A percentile compares a stretch with the other conserved stretches of the same genome.
Conservation (phyloP, 2,329 filamentous ascomycete species). For the Aureobasidium zeae region DNA sequence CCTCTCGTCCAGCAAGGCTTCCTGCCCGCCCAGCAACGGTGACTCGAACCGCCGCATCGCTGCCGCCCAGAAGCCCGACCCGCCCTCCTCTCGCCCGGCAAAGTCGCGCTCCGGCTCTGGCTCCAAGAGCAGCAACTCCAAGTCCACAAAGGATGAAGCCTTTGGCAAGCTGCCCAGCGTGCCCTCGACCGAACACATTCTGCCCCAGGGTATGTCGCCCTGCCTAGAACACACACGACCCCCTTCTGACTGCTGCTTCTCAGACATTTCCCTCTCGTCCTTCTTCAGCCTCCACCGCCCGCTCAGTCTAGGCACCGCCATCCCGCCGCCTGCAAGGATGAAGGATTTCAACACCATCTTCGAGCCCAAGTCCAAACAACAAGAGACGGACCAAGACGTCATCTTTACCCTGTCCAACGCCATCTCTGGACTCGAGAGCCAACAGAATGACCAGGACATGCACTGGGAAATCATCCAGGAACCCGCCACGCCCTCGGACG, state of each 20-base stretch:
- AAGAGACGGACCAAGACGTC: conserved; percentile 35
- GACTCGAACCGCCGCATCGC: conserved; percentile 17
- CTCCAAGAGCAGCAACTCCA: conserved; percentile 11
- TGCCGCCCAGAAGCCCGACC: conserved; percentile 21
- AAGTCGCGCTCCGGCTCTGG: conserved; percentile 5
- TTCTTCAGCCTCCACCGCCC: conserved; percentile 96
- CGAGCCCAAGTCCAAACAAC: conserved; percentile 35
- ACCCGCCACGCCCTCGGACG: conserved; percentile 23
- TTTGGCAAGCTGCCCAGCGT: conserved; percentile 60
- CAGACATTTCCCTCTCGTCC: conserved; percentile 77
- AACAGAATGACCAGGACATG: conserved; percentile 29
- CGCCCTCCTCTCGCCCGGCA: neutral
- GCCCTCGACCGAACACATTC: conserved; percentile 64
- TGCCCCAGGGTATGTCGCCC: conserved; percentile 28
- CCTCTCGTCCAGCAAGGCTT: conserved; percentile 42
- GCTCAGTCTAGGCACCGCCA: conserved; percentile 75
- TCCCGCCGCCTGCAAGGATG: conserved; percentile 62
- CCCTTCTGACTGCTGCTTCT: conserved; percentile 20
- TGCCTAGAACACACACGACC: neutral
- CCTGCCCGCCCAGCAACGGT: conserved; percentile 36
- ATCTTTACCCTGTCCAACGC: conserved; percentile 38
- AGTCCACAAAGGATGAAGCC: conserved; percentile 34
- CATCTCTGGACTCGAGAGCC: conserved; percentile 32
- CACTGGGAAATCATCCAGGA: conserved; percentile 32
- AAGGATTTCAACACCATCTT: conserved; percentile 83